A percentile compares a stretch with the other conserved stretches of the same genome.
phyloP scores from a whole-genome alignment of 2,329 filamentous ascomycete genomes.

The Calonectria crousiana region DNA sequence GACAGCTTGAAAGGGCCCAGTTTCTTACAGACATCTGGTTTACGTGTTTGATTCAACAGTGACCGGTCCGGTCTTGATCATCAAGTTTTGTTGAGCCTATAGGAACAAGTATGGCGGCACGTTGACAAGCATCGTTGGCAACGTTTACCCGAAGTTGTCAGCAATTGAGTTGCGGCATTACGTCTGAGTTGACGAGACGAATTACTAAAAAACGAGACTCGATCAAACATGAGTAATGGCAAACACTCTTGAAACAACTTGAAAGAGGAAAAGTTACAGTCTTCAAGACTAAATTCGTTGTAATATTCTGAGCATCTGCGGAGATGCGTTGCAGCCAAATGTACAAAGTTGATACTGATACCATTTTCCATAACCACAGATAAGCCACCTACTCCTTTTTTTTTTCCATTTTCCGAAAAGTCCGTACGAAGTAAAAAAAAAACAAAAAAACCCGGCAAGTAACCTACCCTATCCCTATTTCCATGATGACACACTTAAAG shows the following conservation, averaged over 20 bases:
- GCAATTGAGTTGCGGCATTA: not conserved
- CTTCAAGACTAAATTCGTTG: not conserved
- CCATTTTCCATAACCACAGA: not conserved
- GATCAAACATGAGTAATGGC: not conserved
- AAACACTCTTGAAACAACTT: too few relatives aligned
- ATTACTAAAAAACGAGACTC: not conserved
- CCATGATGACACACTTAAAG: constrained; percentile 39
- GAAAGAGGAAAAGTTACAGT: not conserved
- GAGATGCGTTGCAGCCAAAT: not conserved
- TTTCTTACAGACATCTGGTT: not conserved
- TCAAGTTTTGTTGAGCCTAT: not conserved
- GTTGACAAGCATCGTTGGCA: not conserved
- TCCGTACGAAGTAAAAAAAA: not conserved
- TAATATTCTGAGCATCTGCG: not conserved
- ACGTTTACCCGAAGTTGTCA: not conserved
- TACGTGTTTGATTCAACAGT: not conserved
- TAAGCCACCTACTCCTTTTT: not conserved
- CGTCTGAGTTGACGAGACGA: not conserved
- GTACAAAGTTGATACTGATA: not conserved
- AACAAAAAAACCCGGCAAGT: not conserved
- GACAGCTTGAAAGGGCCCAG: not conserved
- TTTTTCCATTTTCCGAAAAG: not conserved
- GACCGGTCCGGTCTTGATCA: not conserved
- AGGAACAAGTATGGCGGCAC: not conserved
- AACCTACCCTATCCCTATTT: not conserved